Conservation (phyloP, 1,284 basidiomycete species). For the Ganoderma lingzhi region DNA sequence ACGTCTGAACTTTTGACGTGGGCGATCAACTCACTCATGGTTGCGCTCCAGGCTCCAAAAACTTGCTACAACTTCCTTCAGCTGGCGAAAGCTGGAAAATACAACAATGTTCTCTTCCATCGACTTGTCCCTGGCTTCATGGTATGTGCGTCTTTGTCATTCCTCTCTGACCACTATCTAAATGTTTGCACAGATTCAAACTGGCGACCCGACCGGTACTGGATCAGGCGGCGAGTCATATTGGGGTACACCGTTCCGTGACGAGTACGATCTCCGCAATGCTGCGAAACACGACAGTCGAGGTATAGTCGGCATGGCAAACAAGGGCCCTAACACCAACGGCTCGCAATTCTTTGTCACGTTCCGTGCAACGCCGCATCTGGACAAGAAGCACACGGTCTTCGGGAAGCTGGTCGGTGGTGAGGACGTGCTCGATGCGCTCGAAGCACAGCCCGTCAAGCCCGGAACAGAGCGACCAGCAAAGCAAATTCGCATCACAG, state of each 20-base stretch:
- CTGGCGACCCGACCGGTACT: slow-evolving; percentile 96
- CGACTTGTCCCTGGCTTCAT: slow-evolving; percentile 97
- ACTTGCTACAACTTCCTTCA: slow-evolving; percentile 98
- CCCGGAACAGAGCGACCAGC: slow-evolving; percentile 87
- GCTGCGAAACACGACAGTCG: slow-evolving; percentile 87
- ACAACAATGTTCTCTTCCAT: slow-evolving; percentile 91
- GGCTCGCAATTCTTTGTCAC: slow-evolving; percentile 94
- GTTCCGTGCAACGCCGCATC: slow-evolving; percentile 81
- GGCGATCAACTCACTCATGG: neutral
- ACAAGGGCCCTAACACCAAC: slow-evolving; percentile 88
- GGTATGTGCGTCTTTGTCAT: slow-evolving; percentile 54
- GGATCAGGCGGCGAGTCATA: slow-evolving; percentile 93
- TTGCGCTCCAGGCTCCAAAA: slow-evolving; percentile 79
- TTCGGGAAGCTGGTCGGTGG: slow-evolving; percentile 98
- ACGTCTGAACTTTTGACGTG: slow-evolving; percentile 3
- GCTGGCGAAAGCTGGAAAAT: slow-evolving; percentile 90
- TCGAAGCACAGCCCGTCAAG: slow-evolving; percentile 86
- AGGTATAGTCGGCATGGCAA: slow-evolving; percentile 91
- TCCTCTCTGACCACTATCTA: neutral
- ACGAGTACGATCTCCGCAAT: slow-evolving; percentile 88
- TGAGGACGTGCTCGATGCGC: slow-evolving; percentile 85
- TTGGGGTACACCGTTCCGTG: slow-evolving; percentile 96
- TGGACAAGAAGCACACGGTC: slow-evolving; percentile 91
- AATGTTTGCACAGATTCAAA: slow-evolving; percentile 73
- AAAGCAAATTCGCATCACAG: slow-evolving; percentile 82